These are phyloP conservation scores for Cenchrus fungigraminus DNA, from an alignment of 176 grass and related monocot genomes.

Conservation along the genomic window DNA sequence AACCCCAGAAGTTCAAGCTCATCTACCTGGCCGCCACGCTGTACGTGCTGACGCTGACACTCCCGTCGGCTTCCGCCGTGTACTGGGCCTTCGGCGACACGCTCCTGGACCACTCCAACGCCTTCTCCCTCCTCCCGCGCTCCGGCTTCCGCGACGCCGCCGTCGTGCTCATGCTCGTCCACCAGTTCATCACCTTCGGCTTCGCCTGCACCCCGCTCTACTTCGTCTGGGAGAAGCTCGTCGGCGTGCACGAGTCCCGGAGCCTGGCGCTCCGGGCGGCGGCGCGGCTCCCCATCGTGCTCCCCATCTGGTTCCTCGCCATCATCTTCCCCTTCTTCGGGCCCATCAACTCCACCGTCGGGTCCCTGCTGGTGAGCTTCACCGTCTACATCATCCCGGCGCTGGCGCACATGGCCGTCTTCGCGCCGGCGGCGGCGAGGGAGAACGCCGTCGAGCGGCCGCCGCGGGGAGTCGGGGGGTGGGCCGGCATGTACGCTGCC, in stretches of 20 bases:
- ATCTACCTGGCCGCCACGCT: conserved; percentile 79
- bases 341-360: conserved; percentile 92
- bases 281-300: conserved; percentile 65
- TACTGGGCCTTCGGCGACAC: conserved; percentile 96
- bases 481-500: conserved; percentile 61
- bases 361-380: conserved; percentile 95
- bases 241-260: conserved; percentile 57
- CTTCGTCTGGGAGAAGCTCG: conserved; percentile 95
- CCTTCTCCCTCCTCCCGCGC: conserved; percentile 86
- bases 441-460: conserved; percentile 98
- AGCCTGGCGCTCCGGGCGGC: conserved; percentile 19
- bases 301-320: conserved; percentile 95
- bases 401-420: conserved; percentile 82
- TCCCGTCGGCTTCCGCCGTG: conserved; percentile 87
- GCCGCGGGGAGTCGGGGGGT: conserved; percentile 57
- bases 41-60: conserved; percentile 90
- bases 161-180: conserved; percentile 88
- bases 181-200: conserved; percentile 97
- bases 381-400: conserved; percentile 95
- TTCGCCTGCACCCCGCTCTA: conserved; percentile 97
- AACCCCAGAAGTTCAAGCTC: conserved; percentile 91
- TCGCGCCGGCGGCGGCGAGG: conserved; percentile 67
- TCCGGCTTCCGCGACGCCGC: conserved; percentile 73
- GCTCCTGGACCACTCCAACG: conserved; percentile 92
- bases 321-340: conserved; percentile 97